Base-by-base conservation (phyloP, 129 eudicot species). In the Oenanthe sinensis region DNA sequence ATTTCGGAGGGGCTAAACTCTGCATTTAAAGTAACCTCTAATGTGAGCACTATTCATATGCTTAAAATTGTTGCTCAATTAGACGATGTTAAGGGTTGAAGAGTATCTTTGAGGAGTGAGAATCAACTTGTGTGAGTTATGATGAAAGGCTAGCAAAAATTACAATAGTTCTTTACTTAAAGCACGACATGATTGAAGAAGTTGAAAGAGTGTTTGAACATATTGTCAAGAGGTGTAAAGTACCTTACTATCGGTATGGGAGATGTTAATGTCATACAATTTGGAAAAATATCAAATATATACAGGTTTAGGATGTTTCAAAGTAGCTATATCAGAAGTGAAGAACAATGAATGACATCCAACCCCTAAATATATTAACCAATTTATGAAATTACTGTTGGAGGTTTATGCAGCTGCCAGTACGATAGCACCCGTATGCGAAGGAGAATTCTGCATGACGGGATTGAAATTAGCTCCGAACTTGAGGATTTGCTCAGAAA, bases 51-150 rank as follows among this genome's bases (percentile, higher is more conserved):
- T n/a, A n/a, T n/a, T n/a, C n/a, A n/a, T n/a, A n/a, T n/a, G n/a
- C n/a, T n/a, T n/a, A n/a, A n/a, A n/a, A n/a, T 97, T 63, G 88
- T 91, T 67, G 77, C 83, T 40, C 91, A 83, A 44, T 78, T 91
- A 9, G 75, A 82, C 0, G 90, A 91, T 60, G 72, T 89, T 19
- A 85, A 80, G 93, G 84, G n/a, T 17, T 89, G 85, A 85, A 82
- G 75, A 82, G 58, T 26, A 86, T 81, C 72, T 91, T 79, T 37
- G 83, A 86, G 71, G 96, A 93, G 84, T 93, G 98, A 97, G 92
- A 86, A 42, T 85, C 87, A 11, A 83, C 40, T 20, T 89, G 85
- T 82, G 10, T 75, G 2, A 65, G 68, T 49, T 93, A 82, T 39
- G 98, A 93, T 81, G 54, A 73, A 0, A 89, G 97, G 84, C 33